Conservation (phyloP, 2,329 filamentous ascomycete species). For the Alternaria sp. region DNA sequence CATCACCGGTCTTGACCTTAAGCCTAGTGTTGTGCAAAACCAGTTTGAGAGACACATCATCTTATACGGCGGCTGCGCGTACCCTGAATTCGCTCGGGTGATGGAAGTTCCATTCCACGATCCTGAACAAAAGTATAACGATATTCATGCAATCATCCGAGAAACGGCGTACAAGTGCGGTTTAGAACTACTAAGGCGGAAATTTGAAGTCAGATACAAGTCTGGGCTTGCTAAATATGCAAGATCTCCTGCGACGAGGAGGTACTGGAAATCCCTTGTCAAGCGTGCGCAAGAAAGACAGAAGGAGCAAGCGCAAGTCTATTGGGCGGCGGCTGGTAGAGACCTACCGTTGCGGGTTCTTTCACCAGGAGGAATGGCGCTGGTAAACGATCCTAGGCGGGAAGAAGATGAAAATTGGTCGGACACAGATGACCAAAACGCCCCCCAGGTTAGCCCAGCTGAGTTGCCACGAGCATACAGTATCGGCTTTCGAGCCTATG, state of each 20-base stretch:
- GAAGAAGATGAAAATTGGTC: not conserved
- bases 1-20: constrained; percentile 3
- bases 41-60: constrained; percentile 23
- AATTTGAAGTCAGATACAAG: not conserved
- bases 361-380: not conserved
- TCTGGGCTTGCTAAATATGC: constrained; percentile 15
- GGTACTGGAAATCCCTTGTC: constrained; percentile 1
- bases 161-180: not conserved
- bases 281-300: not conserved
- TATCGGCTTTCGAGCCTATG: constrained; percentile 21
- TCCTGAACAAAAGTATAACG: constrained; percentile 12
- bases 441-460: not conserved
- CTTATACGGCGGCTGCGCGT: constrained; percentile 14
- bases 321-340: not conserved
- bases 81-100: constrained; percentile 8
- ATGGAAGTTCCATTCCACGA: constrained; percentile 20
- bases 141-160: constrained; percentile 15
- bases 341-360: accelerated
- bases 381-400: not conserved
- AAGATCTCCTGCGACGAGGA: constrained; percentile 12
- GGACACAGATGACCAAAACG: not conserved
- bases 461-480: not conserved
- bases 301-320: not conserved
- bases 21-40: not conserved
- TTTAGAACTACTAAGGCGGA: constrained; percentile 7